phyloP scores from a whole-genome alignment of 2,329 filamentous ascomycete species.

The Trichoderma koningiopsis region DNA sequence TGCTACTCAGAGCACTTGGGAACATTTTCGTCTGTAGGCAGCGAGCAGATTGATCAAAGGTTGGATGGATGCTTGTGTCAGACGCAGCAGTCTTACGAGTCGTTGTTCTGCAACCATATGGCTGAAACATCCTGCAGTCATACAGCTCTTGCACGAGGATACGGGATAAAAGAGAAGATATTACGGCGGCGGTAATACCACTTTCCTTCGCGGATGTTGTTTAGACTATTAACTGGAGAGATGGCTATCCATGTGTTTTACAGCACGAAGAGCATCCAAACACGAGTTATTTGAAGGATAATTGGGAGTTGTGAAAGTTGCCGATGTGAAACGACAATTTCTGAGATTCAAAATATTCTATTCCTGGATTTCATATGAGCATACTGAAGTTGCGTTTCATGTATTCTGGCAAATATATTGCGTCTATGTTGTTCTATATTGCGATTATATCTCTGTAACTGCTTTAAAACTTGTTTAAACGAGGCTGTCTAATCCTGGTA shows the following conservation, averaged over 20 bases:
- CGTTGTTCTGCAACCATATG: background rate
- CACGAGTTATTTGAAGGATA: background rate
- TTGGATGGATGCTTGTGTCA: background rate
- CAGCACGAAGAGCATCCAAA: background rate
- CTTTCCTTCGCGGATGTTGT: background rate
- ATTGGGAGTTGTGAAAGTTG: background rate
- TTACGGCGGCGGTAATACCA: background rate
- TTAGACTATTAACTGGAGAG: background rate
- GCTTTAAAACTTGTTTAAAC: background rate
- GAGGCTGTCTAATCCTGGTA: background rate
- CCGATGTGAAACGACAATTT: background rate
- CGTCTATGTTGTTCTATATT: background rate
- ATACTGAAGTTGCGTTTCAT: background rate
- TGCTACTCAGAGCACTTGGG: background rate
- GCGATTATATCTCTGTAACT: background rate
- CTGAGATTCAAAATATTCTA: background rate
- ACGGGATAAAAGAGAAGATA: background rate
- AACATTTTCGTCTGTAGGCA: background rate
- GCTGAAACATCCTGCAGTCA: slow-evolving; percentile 5
- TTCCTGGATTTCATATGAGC: background rate
- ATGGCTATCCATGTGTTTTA: background rate
- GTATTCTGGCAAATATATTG: background rate
- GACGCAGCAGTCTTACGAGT: background rate
- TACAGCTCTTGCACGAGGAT: background rate
- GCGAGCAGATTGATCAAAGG: background rate